These are phyloP conservation scores for Aphanomyces stellatus DNA, from an alignment of 352 stramenopile species.

Conservation along the genomic window DNA sequence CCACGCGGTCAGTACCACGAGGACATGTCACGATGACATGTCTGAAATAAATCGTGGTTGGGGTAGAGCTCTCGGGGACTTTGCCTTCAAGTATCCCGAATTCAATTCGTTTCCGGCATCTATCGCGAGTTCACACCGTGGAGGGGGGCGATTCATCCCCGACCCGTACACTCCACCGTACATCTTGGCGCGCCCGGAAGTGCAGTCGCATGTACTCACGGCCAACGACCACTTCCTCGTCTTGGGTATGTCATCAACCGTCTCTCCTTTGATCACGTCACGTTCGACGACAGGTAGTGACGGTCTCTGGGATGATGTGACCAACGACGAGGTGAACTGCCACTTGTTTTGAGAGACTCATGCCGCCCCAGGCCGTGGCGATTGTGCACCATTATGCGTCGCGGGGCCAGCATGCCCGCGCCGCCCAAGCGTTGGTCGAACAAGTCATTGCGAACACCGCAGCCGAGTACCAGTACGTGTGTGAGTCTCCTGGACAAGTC, in stretches of 20 bases:
- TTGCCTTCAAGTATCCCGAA: constrained; percentile 89
- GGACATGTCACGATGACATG: background rate
- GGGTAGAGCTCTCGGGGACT: constrained; percentile 72
- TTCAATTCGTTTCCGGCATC: constrained; percentile 84
- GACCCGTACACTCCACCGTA: constrained; percentile 90
- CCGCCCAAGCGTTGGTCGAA: constrained; percentile 65
- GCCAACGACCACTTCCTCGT: constrained; percentile 93
- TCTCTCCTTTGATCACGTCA: background rate
- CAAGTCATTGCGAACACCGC: constrained; percentile 66
- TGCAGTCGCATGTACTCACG: constrained; percentile 50
- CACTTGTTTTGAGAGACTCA: background rate
- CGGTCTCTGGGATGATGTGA: constrained; percentile 95
- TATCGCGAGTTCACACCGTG: constrained; percentile 77
- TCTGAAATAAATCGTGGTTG: background rate
- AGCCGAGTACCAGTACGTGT: constrained; percentile 37
- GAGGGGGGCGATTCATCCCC: constrained; percentile 77
- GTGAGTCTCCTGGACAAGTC: no score
- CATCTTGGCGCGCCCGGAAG: constrained; percentile 84
- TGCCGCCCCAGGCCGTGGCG: constrained; percentile 53
- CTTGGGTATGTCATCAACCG: constrained; percentile 40
- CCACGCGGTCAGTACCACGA: constrained; percentile 56
- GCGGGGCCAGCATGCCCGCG: constrained; percentile 55
- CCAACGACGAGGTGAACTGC: constrained; percentile 75
- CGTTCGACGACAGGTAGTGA: constrained; percentile 79
- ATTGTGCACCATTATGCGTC: constrained; percentile 64